These are phyloP conservation scores for Angophora floribunda DNA, from an alignment of 345 rosid genomes.

Conservation along the genomic window DNA sequence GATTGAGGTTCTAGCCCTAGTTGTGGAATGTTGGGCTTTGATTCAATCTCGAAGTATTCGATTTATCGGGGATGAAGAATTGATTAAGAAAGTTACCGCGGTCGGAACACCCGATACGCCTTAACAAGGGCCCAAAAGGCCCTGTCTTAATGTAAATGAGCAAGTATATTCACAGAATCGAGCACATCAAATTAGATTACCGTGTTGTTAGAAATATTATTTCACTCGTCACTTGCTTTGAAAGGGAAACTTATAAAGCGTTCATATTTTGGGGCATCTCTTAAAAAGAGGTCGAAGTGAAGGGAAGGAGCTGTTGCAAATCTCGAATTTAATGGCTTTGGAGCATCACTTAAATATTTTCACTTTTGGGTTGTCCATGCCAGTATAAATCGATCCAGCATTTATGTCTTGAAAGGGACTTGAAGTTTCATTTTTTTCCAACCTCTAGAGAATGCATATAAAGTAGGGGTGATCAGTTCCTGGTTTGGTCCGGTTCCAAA, in stretches of 20 bases:
- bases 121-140: background rate
- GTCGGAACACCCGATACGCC: background rate
- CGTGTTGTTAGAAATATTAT: rapidly evolving
- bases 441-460: background rate
- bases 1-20: background rate
- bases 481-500: too few relatives aligned
- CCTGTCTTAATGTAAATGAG: background rate
- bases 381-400: background rate
- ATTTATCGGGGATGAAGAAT: background rate
- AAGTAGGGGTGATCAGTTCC: too few relatives aligned
- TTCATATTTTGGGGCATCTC: background rate
- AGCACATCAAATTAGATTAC: background rate
- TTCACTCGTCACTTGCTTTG: background rate
- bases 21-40: background rate
- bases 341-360: too few relatives aligned
- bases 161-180: background rate
- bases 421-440: background rate
- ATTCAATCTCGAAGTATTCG: background rate
- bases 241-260: background rate
- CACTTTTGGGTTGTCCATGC: background rate
- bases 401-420: background rate
- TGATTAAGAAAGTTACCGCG: background rate
- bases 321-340: background rate
- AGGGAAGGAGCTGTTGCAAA: background rate
- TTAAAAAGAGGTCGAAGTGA: background rate